Evolutionary conservation across 306 rosid genomes (phyloP).

Genomic region (Prosopis cineraria): DNA sequence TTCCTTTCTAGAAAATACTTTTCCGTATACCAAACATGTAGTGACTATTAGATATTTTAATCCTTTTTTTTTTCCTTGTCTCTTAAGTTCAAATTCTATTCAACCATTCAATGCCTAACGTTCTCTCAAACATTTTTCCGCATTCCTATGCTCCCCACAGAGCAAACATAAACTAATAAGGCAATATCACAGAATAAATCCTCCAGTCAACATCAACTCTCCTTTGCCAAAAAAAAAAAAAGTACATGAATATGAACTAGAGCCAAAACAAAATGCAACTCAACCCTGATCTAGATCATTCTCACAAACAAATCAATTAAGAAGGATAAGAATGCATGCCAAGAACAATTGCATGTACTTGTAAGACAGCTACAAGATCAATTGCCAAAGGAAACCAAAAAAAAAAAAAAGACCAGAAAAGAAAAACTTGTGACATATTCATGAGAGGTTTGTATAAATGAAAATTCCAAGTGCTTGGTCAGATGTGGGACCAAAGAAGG

Average conservation of each 20-base stretch:
- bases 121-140: not conserved
- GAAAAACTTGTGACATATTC: slow-evolving; percentile 19
- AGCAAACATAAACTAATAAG: slow-evolving; percentile 18
- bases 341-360: not conserved
- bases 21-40: no score
- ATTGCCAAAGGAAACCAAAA: not conserved
- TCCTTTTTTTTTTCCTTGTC: not conserved
- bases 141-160: slow-evolving; percentile 7
- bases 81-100: not conserved
- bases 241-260: not conserved
- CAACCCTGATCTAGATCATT: not conserved
- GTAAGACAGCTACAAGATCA: not conserved
- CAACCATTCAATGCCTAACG: not conserved
- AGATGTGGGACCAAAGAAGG: slow-evolving; percentile 12
- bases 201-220: not conserved
- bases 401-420: not conserved
- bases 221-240: not conserved
- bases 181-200: no score
- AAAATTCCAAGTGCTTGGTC: slow-evolving; percentile 19
- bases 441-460: slow-evolving; percentile 6
- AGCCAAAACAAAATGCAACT: not conserved
- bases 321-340: not conserved
- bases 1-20: no score
- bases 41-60: not conserved
- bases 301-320: not conserved